phyloP scores from a whole-genome alignment of 306 rosid genomes.

The Castanopsis chinensis region DNA sequence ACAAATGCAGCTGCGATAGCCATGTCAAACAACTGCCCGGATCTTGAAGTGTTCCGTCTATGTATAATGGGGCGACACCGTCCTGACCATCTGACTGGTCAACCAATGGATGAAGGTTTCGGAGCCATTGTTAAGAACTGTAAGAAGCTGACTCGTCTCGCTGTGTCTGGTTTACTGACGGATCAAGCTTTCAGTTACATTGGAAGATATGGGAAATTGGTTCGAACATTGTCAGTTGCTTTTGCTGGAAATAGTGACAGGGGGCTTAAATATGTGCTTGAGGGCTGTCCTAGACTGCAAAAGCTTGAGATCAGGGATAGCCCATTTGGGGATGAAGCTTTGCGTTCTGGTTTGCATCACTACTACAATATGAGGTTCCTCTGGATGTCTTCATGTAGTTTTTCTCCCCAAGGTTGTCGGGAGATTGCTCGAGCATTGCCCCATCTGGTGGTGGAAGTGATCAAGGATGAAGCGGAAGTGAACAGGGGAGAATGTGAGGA shows the following conservation, averaged over 20 bases:
- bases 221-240: conserved; percentile 82
- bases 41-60: conserved; percentile 79
- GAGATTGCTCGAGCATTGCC: conserved; percentile 68
- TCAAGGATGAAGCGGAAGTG: conserved; percentile 22
- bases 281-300: conserved; percentile 77
- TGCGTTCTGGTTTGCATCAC: conserved; percentile 71
- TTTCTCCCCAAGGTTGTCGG: conserved; percentile 66
- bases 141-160: conserved; percentile 88
- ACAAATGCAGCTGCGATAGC: conserved; percentile 83
- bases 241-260: conserved; percentile 76
- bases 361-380: conserved; percentile 87
- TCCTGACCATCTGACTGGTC: conserved; percentile 54
- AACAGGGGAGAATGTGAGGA: neutral
- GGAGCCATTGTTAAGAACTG: conserved; percentile 92
- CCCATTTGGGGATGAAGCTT: conserved; percentile 81
- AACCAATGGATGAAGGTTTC: conserved; percentile 88
- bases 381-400: conserved; percentile 80
- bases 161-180: conserved; percentile 78
- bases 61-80: conserved; percentile 75
- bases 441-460: conserved; percentile 64
- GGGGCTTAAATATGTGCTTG: conserved; percentile 59
- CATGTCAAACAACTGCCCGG: conserved; percentile 86
- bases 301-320: conserved; percentile 89
- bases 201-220: conserved; percentile 67
- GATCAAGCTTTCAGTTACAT: conserved; percentile 68